Conservation (phyloP, 768 basidiomycete genomes). For the Boletus rex-veris region DNA sequence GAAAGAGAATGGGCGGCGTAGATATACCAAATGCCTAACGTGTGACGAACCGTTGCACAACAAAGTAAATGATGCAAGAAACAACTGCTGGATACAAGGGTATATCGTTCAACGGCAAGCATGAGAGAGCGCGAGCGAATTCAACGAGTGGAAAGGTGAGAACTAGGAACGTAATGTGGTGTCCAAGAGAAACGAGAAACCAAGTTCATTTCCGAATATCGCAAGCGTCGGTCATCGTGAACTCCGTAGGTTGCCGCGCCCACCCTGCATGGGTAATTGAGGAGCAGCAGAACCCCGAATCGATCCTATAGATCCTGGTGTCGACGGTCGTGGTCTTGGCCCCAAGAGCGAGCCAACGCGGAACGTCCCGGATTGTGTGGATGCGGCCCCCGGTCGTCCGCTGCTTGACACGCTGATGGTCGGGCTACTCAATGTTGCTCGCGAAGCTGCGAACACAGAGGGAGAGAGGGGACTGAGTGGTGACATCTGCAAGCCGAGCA, state of each 20-base stretch:
- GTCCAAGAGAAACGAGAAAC: conserved; percentile 30
- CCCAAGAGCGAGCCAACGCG: conserved; percentile 28
- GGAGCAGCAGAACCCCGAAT: conserved; percentile 16
- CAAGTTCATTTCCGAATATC: neutral
- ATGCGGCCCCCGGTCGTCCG: conserved; percentile 8
- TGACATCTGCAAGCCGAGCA: conserved; percentile 27
- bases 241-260: conserved; percentile 20
- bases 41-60: neutral
- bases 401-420: neutral
- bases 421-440: neutral
- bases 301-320: conserved; percentile 20
- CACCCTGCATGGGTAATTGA: conserved; percentile 32
- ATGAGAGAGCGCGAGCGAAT: neutral
- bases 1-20: neutral
- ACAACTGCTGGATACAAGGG: conserved; percentile 10
- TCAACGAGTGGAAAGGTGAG: conserved; percentile 7
- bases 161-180: too few relatives aligned
- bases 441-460: neutral
- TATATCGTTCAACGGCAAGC: conserved; percentile 7
- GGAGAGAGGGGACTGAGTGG: conserved; percentile 17
- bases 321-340: conserved; percentile 27
- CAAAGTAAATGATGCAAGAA: neutral
- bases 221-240: conserved; percentile 10
- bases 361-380: neutral
- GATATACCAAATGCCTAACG: neutral